Evolutionary conservation across 108 stramenopile genomes (phyloP), one percentile per base, ranked within the genome.

Genomic region (Pseudonitzschia delicatissima): DNA sequence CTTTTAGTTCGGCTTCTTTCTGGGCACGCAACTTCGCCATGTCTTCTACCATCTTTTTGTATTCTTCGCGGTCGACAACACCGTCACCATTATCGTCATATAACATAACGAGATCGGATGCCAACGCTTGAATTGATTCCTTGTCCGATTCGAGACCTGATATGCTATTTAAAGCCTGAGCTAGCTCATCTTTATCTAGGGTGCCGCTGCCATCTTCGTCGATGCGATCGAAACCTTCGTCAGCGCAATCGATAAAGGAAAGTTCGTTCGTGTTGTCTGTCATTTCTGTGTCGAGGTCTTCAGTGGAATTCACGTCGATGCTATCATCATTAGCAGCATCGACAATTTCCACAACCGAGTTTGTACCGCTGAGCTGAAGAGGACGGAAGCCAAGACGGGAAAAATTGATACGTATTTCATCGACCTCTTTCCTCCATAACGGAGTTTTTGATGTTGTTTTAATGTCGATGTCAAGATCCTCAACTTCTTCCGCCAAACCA

Each of bases 71-170:
- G 77, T 92, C 91, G 12, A 95, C 86, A 28, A 85, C 87, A 15
- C 91, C 91, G 64, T 95, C 87, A 8, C 86, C 87, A 73, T 95
- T 82, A 5, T 69, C 48, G 64, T 95, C 94, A 49, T 95, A 95
- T 20, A 95, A 64, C 11, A 74, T 47, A 12, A 95, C 66, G 47
- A 95, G 76, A 17, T 86, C 58, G 1, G 79, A 70, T 36, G 94
- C 90, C 40, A 95, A 57, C 48, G 79, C 79, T 17, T 72, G 48
- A 13, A 90, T 59, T 5, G 79, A 65, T 12, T 67, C 42, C n/a
- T 71, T 39, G 45, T 80, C 65, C 0, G 73, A 66, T 28, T 62
- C 68, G 37, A 77, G 67, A 47, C 64, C 76, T 0, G 84, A 73
- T 29, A 90, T 87, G 66, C 83, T 73, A 42, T 66, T 80, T 28